These are phyloP conservation scores for Xylariomycetidae sp. DNA, from an alignment of 2,329 filamentous ascomycete species.

Conservation along the genomic window DNA sequence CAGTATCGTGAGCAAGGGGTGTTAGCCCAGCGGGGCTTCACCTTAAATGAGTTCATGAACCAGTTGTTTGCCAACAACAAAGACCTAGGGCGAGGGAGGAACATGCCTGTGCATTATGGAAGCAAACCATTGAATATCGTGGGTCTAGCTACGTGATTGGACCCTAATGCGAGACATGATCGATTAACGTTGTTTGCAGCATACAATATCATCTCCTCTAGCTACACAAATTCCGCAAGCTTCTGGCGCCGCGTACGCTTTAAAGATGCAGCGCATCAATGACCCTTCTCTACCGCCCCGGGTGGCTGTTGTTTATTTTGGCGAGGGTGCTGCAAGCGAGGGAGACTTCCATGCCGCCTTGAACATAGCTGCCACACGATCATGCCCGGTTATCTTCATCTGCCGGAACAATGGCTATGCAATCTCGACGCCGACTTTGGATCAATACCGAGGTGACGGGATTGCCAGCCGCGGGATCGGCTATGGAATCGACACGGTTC, in stretches of 20 bases:
- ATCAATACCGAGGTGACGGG: constrained; percentile 88
- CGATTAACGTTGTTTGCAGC: constrained; percentile 39
- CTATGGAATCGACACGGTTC: constrained; percentile 90
- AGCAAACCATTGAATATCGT: constrained; percentile 80
- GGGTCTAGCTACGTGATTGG: too few species aligned
- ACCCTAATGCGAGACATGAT: too few species aligned
- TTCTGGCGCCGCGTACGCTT: constrained; percentile 77
- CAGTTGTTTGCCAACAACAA: constrained; percentile 86
- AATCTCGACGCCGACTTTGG: constrained; percentile 82
- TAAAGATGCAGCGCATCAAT: constrained; percentile 74
- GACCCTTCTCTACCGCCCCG: constrained; percentile 64
- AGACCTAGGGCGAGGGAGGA: constrained; percentile 76
- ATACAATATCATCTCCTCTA: constrained; percentile 80
- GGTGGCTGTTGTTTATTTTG: constrained; percentile 81
- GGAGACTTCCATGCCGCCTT: constrained; percentile 89
- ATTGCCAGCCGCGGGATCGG: constrained; percentile 83
- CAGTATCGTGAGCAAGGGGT: constrained; percentile 95
- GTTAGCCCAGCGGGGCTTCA: constrained; percentile 84
- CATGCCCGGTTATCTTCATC: constrained; percentile 84
- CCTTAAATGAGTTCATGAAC: constrained; percentile 85
- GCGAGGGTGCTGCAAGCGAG: constrained; percentile 84
- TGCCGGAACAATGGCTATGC: constrained; percentile 93
- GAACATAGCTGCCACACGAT: constrained; percentile 84
- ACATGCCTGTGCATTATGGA: constrained; percentile 98
- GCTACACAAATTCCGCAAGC: constrained; percentile 90